Conservation (phyloP, 2,329 filamentous ascomycete species). For the Calonectria hawksworthii region DNA sequence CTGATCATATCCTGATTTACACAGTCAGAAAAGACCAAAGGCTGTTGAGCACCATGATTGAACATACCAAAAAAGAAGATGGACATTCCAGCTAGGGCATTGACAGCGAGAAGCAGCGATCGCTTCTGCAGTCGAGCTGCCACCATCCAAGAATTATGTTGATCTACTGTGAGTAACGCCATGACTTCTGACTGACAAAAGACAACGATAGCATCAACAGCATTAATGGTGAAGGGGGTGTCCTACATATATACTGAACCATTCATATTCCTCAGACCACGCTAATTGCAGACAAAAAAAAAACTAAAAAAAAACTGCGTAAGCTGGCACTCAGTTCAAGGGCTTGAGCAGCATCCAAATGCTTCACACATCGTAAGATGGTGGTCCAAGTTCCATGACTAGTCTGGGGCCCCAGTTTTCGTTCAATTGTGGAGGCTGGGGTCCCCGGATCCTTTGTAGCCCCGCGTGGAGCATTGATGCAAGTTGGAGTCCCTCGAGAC, state of each 20-base stretch:
- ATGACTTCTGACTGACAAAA: neutral
- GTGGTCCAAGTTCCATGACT: neutral
- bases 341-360: no score
- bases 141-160: neutral
- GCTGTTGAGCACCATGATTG: neutral
- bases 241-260: neutral
- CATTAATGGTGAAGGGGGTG: neutral
- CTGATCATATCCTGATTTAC: constrained; percentile 16
- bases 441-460: neutral
- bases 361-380: neutral
- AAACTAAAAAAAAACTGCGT: neutral
- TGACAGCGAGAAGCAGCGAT: constrained; percentile 42
- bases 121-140: constrained; percentile 35
- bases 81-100: constrained; percentile 39
- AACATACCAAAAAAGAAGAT: constrained; percentile 45
- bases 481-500: neutral
- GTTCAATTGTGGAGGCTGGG: neutral
- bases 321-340: no score
- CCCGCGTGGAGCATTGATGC: neutral
- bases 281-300: neutral
- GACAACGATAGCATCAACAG: neutral
- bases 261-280: neutral
- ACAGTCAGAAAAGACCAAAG: fast-evolving
- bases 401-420: neutral
- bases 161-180: neutral